Evolutionary conservation across 2,329 filamentous ascomycete species (phyloP), one percentile per base, ranked within the genome.

Genomic region (Diaporthe destruens): DNA sequence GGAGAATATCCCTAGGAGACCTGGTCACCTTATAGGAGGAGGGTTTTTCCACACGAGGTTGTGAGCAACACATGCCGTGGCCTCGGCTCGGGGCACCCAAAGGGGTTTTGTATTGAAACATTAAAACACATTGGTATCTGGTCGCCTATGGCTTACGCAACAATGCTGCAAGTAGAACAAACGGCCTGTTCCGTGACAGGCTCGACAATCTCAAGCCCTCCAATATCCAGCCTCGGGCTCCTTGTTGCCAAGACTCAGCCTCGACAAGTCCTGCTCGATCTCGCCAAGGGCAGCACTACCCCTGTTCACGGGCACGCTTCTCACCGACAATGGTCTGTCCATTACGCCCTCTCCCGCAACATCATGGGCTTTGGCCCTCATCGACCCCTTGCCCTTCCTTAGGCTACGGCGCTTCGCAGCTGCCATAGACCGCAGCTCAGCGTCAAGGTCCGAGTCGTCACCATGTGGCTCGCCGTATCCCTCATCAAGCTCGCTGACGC

Each of bases 401-500:
- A 72, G 44, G 25, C 72, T 74, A 23, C 72, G 67, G 23, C 72
- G 59, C 71, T 72, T 74, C 29, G 71, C 66, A n/a, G 72, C 72
- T 16, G 72, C 72, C 54, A 70, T 74, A 20, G 72, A 72, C 23
- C 72, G 51, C 39, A 68, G 57, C 57, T 72, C 66, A 6, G 57
- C 53, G 23, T 74, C 72, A 4, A 61, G 25, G 29, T 63, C 72
- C 3, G 70, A 66, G n/a, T 67, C 68, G 20, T 65, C 65, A 5
- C 61, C 68, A 16, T 29, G 49, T 32, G 91, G 20, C 85, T 93
- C 29, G 88, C 92, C 75, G 91, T 92, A 80, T 88, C 87, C 76
- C 93, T 91, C 80, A 88, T 92, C 77, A 86, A 89, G 72, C 67
- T 49, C 67, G 25, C 61, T 66, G 11, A 51, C 61, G 61, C 20